Evolutionary conservation across 2,329 filamentous ascomycete genomes (phyloP), one percentile per base, ranked within the genome.

Genomic region (Podosphaera xanthii): DNA sequence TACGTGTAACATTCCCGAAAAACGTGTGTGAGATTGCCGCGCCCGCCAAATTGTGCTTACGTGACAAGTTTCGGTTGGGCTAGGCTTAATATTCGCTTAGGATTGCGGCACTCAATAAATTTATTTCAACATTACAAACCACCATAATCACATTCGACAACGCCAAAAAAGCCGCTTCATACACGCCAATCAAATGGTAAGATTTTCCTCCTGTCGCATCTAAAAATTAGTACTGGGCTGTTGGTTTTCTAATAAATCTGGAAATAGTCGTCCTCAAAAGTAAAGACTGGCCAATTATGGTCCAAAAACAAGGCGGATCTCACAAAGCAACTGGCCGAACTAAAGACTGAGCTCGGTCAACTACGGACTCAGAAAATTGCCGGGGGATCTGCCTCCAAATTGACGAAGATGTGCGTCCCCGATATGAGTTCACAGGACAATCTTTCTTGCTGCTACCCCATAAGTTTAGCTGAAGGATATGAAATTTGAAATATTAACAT

Each of bases 241-340:
- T 38, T 6, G 1, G 12, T 35, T 58, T 62, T 63, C 64, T 67
- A 65, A 68, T 67, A 66, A 59, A 66, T 71, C 69, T 71, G 70
- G 72, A 63, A 72, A 69, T 71, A 81, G 76, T 78, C 76, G 73
- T 73, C 74, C 70, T 70, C 72, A 70, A 84, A 83, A 82, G 88
- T 98, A 77, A 97, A 96, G 86, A 84, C 91, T 75, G 82, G 82
- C 78, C 82, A 87, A 78, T 88, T 98, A 76, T 97, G 92, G 92
- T 83, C 82, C 79, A 98, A 98, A 88, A 90, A 82, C 85, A 97
- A 97, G 85, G 88, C 95, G 73, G 94, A 98, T 71, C 82, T 98
- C 76, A 82, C 82, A 73, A 94, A 92, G 82, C 89, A 94, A 77
- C 84, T 96, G 72, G 83, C 83, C 70, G 89, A 95, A 77, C 80